phyloP scores from a whole-genome alignment of 2,329 filamentous ascomycete genomes.

The Colletotrichum coccodes region DNA sequence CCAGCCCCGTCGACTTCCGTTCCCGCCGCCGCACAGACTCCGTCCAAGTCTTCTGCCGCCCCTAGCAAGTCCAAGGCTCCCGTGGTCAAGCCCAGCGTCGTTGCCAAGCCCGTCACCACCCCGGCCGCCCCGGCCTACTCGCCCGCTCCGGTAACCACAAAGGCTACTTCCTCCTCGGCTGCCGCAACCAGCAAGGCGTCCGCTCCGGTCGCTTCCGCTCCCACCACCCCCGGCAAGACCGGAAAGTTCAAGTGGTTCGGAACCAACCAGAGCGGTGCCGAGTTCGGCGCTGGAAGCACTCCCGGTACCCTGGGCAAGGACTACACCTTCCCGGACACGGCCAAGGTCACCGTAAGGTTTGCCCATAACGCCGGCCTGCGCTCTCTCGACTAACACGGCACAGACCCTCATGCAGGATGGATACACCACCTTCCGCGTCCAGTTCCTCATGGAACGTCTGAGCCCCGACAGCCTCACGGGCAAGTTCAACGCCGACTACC shows the following conservation, averaged over 20 bases:
- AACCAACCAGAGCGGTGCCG: conserved; percentile 63
- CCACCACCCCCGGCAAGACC: neutral
- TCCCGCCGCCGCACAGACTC: neutral
- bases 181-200: neutral
- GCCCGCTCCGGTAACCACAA: neutral
- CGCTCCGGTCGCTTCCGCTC: neutral
- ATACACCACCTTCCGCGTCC: conserved; percentile 66
- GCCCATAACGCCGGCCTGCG: neutral
- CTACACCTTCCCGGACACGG: conserved; percentile 69
- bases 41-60: neutral
- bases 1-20: neutral
- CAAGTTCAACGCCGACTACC: conserved; percentile 49
- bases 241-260: conserved; percentile 53
- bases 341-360: conserved; percentile 50
- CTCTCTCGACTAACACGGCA: neutral
- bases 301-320: conserved; percentile 69
- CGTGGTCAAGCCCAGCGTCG: neutral
- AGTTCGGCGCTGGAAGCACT: conserved; percentile 68
- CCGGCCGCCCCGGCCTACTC: neutral
- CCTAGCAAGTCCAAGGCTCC: neutral
- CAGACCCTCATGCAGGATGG: conserved; percentile 60
- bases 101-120: neutral
- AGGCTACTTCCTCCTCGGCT: neutral
- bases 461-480: conserved; percentile 55
- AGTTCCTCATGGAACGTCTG: conserved; percentile 67